Base-by-base conservation (phyloP, 768 basidiomycete genomes). In the Coprinopsis cinerea region DNA sequence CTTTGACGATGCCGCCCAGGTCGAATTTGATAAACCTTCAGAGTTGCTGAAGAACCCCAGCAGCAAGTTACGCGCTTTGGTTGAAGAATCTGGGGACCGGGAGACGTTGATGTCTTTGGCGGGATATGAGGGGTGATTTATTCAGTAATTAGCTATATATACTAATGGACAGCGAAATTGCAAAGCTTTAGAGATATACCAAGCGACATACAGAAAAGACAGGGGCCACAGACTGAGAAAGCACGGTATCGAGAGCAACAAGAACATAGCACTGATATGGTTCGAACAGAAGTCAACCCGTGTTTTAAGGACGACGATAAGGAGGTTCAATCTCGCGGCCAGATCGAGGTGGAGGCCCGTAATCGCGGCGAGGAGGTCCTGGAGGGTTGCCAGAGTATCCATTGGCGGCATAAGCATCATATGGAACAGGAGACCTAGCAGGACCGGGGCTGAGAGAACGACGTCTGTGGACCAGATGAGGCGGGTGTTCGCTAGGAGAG, bases 391-490 rank as follows among this genome's bases (percentile, higher is more conserved):
- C 57, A 61, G 64, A 56, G 55, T 83, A 81, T 59, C 78, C 77
- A 57, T 79, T 79, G 58, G 60, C 62, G 42, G 74, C 60, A 57
- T 82, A 81, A 34, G 68, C 63, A 44, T 84, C 81, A 64, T 83
- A 84, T 6, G 63, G 44, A 44, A 69, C 64, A 59, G 67, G 64
- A 52, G 78, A 68, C 36, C 79, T 72, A 49, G 76, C 67, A 53
- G 77, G 75, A 24, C 35, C 44, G 49, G 83, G 84, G 57, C 87
- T 89, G 58, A 80, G 75, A 27, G 88, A 90, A 46, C 87, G 83
- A 57, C 87, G 83, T 50, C 85, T 85, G 47, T 83, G 79, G 56
- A 83, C 80, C 49, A 46, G 18, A 52, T 43, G 36, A 39, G 43
- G 39, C 23, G 39, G 20, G 32, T 36, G 44, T 18, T 18, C 28